These are phyloP conservation scores for Elasticomyces elasticus DNA, from an alignment of 495 filamentous ascomycete species.

Conservation along the genomic window DNA sequence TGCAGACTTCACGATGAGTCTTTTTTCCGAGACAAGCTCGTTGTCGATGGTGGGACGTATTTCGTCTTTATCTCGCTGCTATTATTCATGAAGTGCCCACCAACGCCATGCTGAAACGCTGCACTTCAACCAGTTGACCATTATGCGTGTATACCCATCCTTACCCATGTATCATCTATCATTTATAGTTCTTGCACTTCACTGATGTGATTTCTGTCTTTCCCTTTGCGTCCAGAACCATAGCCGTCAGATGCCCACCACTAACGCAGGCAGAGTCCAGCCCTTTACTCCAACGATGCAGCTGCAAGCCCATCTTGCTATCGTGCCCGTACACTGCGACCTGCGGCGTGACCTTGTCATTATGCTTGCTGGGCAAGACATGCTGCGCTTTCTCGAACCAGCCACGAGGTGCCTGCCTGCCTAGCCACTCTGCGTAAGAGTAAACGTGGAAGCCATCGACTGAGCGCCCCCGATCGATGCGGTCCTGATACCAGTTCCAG, in stretches of 20 bases:
- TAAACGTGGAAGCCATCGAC: not conserved
- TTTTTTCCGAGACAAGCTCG: not conserved
- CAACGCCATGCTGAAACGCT: not conserved
- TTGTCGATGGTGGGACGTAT: too few relatives aligned
- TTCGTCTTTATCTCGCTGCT: too few relatives aligned
- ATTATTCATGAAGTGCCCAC: not conserved
- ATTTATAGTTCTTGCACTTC: conserved; percentile 14
- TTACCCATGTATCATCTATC: not conserved
- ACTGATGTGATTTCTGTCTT: conserved; percentile 9
- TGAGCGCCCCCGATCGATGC: conserved; percentile 7
- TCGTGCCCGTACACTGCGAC: conserved; percentile 79
- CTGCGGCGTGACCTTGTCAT: conserved; percentile 35
- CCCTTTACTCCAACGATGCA: conserved; percentile 65
- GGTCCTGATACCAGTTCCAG: conserved; percentile 20
- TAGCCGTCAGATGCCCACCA: conserved; percentile 63
- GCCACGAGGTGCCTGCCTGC: conserved; percentile 47
- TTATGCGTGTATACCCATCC: not conserved
- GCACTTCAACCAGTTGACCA: not conserved
- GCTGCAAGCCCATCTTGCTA: conserved; percentile 55
- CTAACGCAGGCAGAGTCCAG: conserved; percentile 74
- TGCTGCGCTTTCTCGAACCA: conserved; percentile 13
- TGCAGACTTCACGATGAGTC: not conserved
- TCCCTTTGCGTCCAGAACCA: conserved; percentile 50
- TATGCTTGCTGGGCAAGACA: conserved; percentile 1
- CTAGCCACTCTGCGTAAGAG: not conserved